A percentile compares a stretch with the other conserved stretches of the same genome.
Conservation (phyloP, 768 basidiomycete species). For the Boletus pseudopeckii region DNA sequence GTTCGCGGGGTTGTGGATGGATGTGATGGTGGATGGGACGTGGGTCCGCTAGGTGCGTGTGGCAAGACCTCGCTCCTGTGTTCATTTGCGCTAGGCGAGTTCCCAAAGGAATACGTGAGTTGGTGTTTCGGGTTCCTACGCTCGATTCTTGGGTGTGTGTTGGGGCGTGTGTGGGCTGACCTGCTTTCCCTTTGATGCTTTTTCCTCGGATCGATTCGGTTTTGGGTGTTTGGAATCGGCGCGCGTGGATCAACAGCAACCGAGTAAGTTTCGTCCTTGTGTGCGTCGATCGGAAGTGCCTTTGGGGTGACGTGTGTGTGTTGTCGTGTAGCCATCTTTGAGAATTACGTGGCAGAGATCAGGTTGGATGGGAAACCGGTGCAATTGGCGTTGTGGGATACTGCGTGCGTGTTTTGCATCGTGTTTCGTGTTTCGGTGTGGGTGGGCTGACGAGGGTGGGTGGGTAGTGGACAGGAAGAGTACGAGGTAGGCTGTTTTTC, state of each 20-base stretch:
- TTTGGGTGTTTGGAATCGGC: neutral
- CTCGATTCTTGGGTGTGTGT: too few species aligned
- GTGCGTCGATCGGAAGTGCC: neutral
- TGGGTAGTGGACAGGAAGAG: constrained; percentile 89
- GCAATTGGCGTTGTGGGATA: constrained; percentile 97
- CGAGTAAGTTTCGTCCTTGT: constrained; percentile 34
- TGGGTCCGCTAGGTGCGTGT: constrained; percentile 65
- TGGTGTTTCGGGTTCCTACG: neutral
- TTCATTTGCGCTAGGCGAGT: constrained; percentile 91
- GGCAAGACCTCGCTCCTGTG: constrained; percentile 92
- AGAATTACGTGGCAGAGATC: constrained; percentile 99
- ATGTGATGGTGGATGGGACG: neutral
- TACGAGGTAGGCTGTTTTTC: constrained; percentile 54
- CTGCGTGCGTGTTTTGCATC: constrained; percentile 66
- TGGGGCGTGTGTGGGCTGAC: neutral
- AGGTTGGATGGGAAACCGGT: constrained; percentile 96
- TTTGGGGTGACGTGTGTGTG: neutral
- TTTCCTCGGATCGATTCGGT: neutral
- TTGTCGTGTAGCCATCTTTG: constrained; percentile 67
- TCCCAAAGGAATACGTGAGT: constrained; percentile 93
- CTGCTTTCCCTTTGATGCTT: neutral
- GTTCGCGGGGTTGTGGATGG: neutral
- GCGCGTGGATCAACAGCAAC: constrained; percentile 35
- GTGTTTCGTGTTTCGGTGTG: neutral
- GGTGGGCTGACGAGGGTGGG: neutral